Base-by-base conservation (phyloP, 768 basidiomycete species). In the Collybia mongolica region DNA sequence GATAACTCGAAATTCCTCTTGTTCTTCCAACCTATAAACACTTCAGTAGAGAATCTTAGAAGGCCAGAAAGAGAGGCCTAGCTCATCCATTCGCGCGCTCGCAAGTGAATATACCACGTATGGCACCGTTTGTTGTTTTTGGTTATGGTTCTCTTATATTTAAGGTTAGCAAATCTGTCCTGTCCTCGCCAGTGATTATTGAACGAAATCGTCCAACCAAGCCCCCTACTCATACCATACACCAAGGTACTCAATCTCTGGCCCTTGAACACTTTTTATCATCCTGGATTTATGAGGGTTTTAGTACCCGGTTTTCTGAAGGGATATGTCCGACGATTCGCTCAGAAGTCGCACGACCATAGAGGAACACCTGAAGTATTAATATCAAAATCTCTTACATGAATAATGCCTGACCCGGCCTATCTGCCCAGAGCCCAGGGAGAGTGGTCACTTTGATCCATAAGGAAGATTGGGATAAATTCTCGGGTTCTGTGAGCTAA, bases 101-200 rank as follows among this genome's bases (percentile, higher is more conserved):
- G 24, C 32, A 32, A 32, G 2, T 32, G 32, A 32, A 32, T 32
- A 32, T 32, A 32, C 32, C 32, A 5, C 32, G 32, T 32, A 32
- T 32, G 32, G 32, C 32, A 14, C 68, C 73, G 2, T 93, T 86
- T 63, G 74, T 90, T 46, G 88, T 96, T 11, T 97, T 96, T 58
- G 93, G 93, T 24, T 97, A 97, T 58, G 93, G 93, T 9, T 93
- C 91, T 5, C 76, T 97, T 36, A 94, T 96, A 50, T 96, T 89
- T 79, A 95, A 93, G 80, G 93, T 86, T 60, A 22, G 14, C 3
- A 23, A 44, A 17, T 2, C 19, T 35, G 26, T 11, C 4, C 35
- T 26, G 14, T 45, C 15, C 11, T 9, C 2, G 24, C 24, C 32
- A 6, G 3, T 9, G 11, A 12, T 32, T 6, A 9, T 32, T 20